A percentile compares a stretch with the other conserved stretches of the same genome.
phyloP scores from a whole-genome alignment of 2,329 filamentous ascomycete genomes.

The Fusarium decemcellulare region DNA sequence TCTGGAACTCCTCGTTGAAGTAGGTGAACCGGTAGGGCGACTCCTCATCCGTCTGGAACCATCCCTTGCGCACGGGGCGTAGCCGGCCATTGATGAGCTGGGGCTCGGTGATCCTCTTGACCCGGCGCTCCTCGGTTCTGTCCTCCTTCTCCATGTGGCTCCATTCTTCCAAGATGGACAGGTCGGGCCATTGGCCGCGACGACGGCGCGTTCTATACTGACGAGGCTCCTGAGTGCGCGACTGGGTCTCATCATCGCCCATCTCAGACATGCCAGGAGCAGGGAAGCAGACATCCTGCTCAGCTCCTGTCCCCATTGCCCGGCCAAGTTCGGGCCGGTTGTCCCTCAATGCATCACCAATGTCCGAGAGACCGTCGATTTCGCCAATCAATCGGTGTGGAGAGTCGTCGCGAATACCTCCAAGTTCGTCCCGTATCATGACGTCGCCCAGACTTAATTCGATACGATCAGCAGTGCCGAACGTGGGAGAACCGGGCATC shows the following conservation, averaged over 20 bases:
- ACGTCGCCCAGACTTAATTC: constrained; percentile 76
- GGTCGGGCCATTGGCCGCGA: constrained; percentile 86
- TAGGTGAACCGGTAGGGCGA: constrained; percentile 96
- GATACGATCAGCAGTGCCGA: constrained; percentile 63
- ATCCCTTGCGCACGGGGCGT: constrained; percentile 82
- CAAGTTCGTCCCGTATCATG: constrained; percentile 78
- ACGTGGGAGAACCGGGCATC: constrained; percentile 72
- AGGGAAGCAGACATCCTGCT: constrained; percentile 95
- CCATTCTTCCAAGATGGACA: constrained; percentile 90
- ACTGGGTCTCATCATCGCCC: constrained; percentile 79
- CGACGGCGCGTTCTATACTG: constrained; percentile 67
- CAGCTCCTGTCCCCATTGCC: constrained; percentile 74
- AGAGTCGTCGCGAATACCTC: constrained; percentile 52
- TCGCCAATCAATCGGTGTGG: constrained; percentile 47
- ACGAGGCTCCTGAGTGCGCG: constrained; percentile 57
- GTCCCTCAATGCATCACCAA: constrained; percentile 43
- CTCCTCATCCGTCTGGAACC: constrained; percentile 91
- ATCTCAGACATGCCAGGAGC: constrained; percentile 80
- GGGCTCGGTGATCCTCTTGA: constrained; percentile 94
- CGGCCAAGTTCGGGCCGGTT: constrained; percentile 48
- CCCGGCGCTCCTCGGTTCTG: constrained; percentile 83
- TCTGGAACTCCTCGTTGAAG: constrained; percentile 97
- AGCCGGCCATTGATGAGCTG: constrained; percentile 92
- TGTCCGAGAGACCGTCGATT: constrained; percentile 52
- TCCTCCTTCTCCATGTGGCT: constrained; percentile 88